Percentiles rank a stretch among this genome's conserved stretches.
phyloP scores from a whole-genome alignment of 805 yeast species.

The Candida cerambycidarum region DNA sequence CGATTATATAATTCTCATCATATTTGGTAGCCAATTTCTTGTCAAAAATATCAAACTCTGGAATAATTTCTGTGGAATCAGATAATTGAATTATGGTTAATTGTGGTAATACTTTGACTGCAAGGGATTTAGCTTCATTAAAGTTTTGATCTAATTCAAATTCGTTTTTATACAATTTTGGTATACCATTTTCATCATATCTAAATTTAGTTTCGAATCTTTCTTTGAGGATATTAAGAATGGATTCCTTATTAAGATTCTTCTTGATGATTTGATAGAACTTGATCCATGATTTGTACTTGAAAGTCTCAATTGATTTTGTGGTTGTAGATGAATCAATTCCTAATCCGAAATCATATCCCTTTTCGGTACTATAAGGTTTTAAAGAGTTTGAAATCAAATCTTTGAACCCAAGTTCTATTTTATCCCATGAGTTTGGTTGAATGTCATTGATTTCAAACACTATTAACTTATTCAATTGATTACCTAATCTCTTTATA shows the following conservation, averaged over 20 bases:
- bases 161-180: constrained; percentile 74
- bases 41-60: constrained; percentile 50
- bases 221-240: constrained; percentile 67
- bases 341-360: constrained; percentile 68
- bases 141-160: constrained; percentile 70
- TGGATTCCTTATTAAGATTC: constrained; percentile 62
- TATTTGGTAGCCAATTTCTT: constrained; percentile 20
- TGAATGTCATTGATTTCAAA: constrained; percentile 51
- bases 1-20: constrained; percentile 22
- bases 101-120: constrained; percentile 59
- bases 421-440: constrained; percentile 59
- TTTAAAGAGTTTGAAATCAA: constrained; percentile 11
- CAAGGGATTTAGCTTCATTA: constrained; percentile 54
- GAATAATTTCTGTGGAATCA: constrained; percentile 57
- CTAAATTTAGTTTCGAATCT: constrained; percentile 80
- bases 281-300: constrained; percentile 61
- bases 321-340: constrained; percentile 43
- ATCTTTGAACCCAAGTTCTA: constrained; percentile 44
- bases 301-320: constrained; percentile 42
- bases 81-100: constrained; percentile 54
- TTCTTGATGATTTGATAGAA: constrained; percentile 61
- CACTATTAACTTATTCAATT: constrained; percentile 51
- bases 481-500: constrained; percentile 45
- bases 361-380: constrained; percentile 19
- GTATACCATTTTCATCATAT: constrained; percentile 80